Evolutionary conservation across 2,329 filamentous ascomycete species (phyloP).

Genomic region (Pezicula radicicola): DNA sequence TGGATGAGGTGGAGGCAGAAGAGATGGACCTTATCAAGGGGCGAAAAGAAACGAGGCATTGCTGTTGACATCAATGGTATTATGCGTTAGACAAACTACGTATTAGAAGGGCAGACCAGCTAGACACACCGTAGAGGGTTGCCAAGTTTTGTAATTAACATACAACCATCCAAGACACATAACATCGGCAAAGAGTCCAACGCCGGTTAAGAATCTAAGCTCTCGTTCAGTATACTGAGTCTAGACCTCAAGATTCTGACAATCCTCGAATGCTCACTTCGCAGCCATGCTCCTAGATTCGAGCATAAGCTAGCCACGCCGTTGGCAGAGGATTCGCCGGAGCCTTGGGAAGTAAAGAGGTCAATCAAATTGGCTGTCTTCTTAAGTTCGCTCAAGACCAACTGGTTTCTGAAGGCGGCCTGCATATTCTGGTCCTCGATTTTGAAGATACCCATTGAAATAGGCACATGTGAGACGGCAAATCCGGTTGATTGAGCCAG

Average conservation of each 20-base stretch:
- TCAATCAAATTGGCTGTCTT: constrained; percentile 15
- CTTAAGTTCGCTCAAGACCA: constrained; percentile 22
- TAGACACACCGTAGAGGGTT: neutral
- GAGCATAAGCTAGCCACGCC: constrained; percentile 8
- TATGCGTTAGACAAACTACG: too few species aligned
- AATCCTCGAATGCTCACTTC: constrained; percentile 12
- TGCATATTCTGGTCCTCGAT: constrained; percentile 21
- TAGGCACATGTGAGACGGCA: constrained; percentile 15
- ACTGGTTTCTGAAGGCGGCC: constrained; percentile 17
- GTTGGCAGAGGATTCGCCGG: constrained; percentile 2
- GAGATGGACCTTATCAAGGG: too few species aligned
- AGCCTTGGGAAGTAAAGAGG: constrained; percentile 9
- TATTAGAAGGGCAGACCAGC: neutral
- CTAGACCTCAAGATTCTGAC: constrained; percentile 7
- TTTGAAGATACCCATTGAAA: constrained; percentile 19
- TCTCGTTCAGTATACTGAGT: constrained; percentile 7
- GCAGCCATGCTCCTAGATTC: constrained; percentile 12
- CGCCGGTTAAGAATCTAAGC: constrained; percentile 1
- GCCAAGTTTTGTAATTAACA: neutral
- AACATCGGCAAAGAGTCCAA: neutral
- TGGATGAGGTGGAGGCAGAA: too few species aligned
- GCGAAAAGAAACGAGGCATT: too few species aligned
- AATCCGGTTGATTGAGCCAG: constrained; percentile 20
- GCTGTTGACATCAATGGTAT: too few species aligned
- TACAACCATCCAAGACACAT: neutral